Conservation (phyloP, 345 rosid genomes). For the Citrus hindsii region DNA sequence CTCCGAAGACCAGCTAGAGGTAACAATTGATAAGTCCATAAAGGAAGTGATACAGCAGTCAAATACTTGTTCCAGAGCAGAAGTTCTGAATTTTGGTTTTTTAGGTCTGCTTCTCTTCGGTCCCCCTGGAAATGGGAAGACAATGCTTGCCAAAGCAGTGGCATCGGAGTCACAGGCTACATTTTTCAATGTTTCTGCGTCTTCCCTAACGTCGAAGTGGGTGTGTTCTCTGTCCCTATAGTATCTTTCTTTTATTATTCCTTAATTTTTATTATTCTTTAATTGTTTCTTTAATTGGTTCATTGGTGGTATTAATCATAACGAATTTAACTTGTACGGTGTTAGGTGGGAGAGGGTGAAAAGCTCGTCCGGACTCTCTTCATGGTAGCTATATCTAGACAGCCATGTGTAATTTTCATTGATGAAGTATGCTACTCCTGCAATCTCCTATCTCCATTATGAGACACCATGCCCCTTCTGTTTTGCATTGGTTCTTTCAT, state of each 20-base stretch:
- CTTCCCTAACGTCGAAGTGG: conserved; percentile 96
- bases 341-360: conserved; percentile 96
- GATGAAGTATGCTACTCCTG: conserved; percentile 66
- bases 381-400: conserved; percentile 85
- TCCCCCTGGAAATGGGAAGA: conserved; percentile 98
- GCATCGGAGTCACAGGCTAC: conserved; percentile 97
- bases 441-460: conserved; percentile 1
- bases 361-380: conserved; percentile 92
- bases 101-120: conserved; percentile 95
- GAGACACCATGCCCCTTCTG: background rate
- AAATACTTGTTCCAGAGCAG: conserved; percentile 1
- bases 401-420: conserved; percentile 93
- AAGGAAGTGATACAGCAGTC: background rate
- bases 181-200: conserved; percentile 93
- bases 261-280: background rate
- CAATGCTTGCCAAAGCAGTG: conserved; percentile 99
- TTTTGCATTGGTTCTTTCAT: conserved; percentile 7
- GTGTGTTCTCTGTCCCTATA: conserved; percentile 33
- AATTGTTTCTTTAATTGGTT: too few species aligned
- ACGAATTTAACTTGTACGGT: conserved; percentile 7
- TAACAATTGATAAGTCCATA: conserved; percentile 21
- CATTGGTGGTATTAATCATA: background rate
- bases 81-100: conserved; percentile 17
- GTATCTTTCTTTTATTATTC: background rate
- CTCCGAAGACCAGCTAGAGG: conserved; percentile 96